A percentile compares a stretch with the other conserved stretches of the same genome.
These are phyloP conservation scores for Schizosaccharomyces versatilis DNA, from an alignment of 1,139 yeast species.

Conservation along the genomic window DNA sequence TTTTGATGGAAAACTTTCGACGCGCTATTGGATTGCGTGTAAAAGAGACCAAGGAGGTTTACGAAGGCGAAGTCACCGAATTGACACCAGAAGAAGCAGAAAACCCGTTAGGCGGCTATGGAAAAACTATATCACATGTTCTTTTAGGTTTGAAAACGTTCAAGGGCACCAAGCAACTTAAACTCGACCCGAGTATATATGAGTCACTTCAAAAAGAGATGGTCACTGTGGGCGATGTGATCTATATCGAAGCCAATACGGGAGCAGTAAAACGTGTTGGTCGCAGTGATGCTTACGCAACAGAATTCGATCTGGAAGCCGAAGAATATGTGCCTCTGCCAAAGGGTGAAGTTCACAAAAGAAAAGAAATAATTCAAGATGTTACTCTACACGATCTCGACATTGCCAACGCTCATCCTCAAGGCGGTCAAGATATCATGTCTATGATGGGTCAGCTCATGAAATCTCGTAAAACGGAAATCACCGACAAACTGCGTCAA, in stretches of 20 bases:
- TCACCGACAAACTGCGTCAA: constrained; percentile 83
- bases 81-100: constrained; percentile 92
- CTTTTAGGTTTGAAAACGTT: constrained; percentile 87
- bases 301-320: constrained; percentile 93
- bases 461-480: constrained; percentile 92
- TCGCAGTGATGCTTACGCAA: constrained; percentile 91
- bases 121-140: constrained; percentile 86
- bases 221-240: constrained; percentile 86
- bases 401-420: constrained; percentile 90
- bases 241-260: constrained; percentile 88
- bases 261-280: constrained; percentile 97
- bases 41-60: constrained; percentile 91
- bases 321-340: constrained; percentile 97
- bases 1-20: constrained; percentile 91
- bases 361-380: constrained; percentile 93
- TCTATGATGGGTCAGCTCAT: constrained; percentile 97
- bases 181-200: constrained; percentile 86
- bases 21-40: constrained; percentile 81
- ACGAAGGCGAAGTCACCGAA: constrained; percentile 95
- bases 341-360: constrained; percentile 95
- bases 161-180: constrained; percentile 78
- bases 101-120: constrained; percentile 92
- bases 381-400: constrained; percentile 90
- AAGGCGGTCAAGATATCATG: constrained; percentile 93
- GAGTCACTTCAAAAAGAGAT: constrained; percentile 91